Conservation (phyloP, 1,284 basidiomycete species). For the Lignosus rhinocerotis region DNA sequence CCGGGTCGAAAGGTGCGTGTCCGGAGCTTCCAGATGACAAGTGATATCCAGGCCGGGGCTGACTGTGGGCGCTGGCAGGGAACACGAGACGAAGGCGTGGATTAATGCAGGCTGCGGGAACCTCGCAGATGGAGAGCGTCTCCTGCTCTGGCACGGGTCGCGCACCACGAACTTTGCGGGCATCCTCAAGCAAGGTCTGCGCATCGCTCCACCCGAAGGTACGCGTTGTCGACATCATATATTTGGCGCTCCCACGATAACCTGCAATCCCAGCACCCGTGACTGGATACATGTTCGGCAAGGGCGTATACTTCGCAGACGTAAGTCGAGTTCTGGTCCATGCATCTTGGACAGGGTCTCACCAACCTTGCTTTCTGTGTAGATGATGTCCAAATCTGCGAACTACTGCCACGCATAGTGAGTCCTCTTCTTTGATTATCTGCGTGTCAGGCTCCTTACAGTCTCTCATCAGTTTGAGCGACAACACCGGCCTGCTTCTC, state of each 20-base stretch:
- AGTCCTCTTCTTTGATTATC: conserved; percentile 16
- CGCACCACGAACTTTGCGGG: conserved; percentile 66
- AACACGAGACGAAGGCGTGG: conserved; percentile 54
- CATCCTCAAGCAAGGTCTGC: conserved; percentile 65
- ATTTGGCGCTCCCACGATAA: not conserved
- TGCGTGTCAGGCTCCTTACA: not conserved
- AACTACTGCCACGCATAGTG: conserved; percentile 58
- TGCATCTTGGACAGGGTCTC: not conserved
- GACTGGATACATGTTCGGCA: conserved; percentile 69
- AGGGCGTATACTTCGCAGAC: conserved; percentile 70
- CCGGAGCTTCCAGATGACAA: not conserved
- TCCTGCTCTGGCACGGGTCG: conserved; percentile 69
- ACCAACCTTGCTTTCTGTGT: conserved; percentile 3
- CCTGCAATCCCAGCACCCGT: conserved; percentile 43
- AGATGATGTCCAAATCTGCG: conserved; percentile 72
- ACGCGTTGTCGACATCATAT: conserved; percentile 1
- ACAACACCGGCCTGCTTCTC: conserved; percentile 52
- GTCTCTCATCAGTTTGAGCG: conserved; percentile 42
- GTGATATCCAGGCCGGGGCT: not conserved
- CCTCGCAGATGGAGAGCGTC: conserved; percentile 49
- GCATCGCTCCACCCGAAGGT: conserved; percentile 71
- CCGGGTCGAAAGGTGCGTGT: conserved; percentile 52
- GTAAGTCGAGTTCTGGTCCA: conserved; percentile 37
- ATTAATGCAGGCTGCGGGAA: conserved; percentile 47
- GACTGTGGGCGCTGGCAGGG: conserved; percentile 30